Percentiles rank a stretch among this genome's conserved stretches.
Conservation (phyloP, 2,329 filamentous ascomycete species). For the Diaporthe citri region DNA sequence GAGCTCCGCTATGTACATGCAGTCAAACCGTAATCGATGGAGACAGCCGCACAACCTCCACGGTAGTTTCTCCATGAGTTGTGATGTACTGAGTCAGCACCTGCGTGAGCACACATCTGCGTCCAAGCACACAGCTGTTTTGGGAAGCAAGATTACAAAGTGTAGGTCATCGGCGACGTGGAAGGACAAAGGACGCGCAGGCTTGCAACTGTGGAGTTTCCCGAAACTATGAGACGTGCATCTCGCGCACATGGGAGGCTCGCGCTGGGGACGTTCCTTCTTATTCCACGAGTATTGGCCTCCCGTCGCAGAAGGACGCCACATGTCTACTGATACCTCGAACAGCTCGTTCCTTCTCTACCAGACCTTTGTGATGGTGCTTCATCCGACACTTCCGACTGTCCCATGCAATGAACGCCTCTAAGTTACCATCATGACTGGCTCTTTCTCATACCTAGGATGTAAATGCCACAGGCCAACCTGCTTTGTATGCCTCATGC, state of each 20-base stretch:
- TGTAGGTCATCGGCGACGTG: not conserved
- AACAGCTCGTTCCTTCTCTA: not conserved
- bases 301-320: not conserved
- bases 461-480: conserved; percentile 1
- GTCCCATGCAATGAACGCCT: not conserved
- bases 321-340: not conserved
- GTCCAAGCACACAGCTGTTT: not conserved
- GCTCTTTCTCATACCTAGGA: not conserved
- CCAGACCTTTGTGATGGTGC: not conserved
- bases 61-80: not conserved
- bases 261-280: not conserved
- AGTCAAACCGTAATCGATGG: not conserved
- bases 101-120: not conserved
- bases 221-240: too few relatives aligned
- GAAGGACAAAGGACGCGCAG: too few relatives aligned
- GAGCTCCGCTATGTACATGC: not conserved
- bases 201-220: not conserved
- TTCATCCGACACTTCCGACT: too few relatives aligned
- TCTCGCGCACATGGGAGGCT: not conserved
- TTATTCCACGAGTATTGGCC: too few relatives aligned
- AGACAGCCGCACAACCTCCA: not conserved
- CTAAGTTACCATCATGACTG: not conserved
- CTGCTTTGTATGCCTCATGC: conserved; percentile 6
- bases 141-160: not conserved
- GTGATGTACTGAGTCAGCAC: conserved; percentile 9